Evolutionary conservation across 139 green algal species (phyloP), one percentile per base, ranked within the genome.

Genomic region (Cymbomonas tetramitiformis): DNA sequence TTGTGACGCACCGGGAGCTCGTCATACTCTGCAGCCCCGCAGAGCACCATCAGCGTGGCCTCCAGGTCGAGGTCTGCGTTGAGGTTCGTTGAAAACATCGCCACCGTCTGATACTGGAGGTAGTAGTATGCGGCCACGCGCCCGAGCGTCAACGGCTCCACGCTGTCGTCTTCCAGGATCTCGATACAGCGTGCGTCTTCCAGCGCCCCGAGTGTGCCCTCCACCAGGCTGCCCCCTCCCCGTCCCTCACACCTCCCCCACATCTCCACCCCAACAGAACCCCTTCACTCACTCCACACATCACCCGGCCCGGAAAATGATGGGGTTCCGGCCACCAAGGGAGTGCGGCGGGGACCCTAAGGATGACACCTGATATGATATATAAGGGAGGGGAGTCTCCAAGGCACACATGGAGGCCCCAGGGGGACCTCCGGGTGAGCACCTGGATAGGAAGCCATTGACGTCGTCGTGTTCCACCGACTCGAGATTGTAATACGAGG

Each of bases 1-100:
- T 98, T 97, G 75, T 97, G 90, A 0, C 91, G 72, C 51, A 98
- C 90, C 0, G 91, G 91, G 51, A 98, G 70, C 64, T 97, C 88
- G 66, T 94, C 81, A 62, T 84, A 98, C 79, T 98, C 91, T 7
- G 79, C 52, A 3, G 75, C 79, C 7, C 39, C 68, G 63, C 80
- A 92, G 48, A 98, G 71, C 10, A 86, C 74, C 53, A 66, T 29
- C 44, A 83, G 68, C 41, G 88, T 38, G 49, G 75, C 34, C 31
- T 74, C 46, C 18, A 86, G 25, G 18, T 64, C 57, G 75, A 87
- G 82, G 26, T 72, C 69, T 4, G 62, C 21, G 10, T 48, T 38
- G 46, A 97, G 64, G 25, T 49, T 54, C 1, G 59, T 29, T 18
- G 65, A 64, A 51, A 96, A 89, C 23, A 81, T 65, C 4, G 54